phyloP scores from a whole-genome alignment of 129 eudicot genomes.

The Dittrichia graveolens region DNA sequence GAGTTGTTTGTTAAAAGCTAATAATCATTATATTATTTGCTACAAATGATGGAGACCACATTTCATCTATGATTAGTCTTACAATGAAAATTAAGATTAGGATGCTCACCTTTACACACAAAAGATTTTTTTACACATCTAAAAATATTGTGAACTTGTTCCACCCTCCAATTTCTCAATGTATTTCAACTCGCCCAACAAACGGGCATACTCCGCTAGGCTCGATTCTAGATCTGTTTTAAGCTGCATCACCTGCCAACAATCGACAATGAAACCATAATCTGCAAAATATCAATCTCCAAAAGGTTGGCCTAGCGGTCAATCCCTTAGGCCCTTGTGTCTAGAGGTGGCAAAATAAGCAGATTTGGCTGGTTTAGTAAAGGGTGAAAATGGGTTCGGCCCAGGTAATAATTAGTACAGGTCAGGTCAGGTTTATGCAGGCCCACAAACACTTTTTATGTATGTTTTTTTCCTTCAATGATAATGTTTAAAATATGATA shows the following conservation, averaged over 20 bases:
- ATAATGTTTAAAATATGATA: too few relatives aligned
- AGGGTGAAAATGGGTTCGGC: too few relatives aligned
- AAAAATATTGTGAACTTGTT: conserved; percentile 8
- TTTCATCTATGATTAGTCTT: conserved; percentile 6
- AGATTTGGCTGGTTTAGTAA: too few relatives aligned
- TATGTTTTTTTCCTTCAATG: too few relatives aligned
- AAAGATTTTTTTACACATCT: background rate
- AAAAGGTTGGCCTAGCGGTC: background rate
- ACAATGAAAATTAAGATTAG: background rate
- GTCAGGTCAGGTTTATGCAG: too few relatives aligned
- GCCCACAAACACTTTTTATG: too few relatives aligned
- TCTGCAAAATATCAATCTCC: background rate
- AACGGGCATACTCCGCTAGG: conserved; percentile 41
- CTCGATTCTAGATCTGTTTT: conserved; percentile 44
- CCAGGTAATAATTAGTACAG: too few relatives aligned
- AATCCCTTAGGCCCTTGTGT: too few relatives aligned
- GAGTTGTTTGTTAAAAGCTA: background rate
- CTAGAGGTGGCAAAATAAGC: too few relatives aligned
- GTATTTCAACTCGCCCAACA: conserved; percentile 44
- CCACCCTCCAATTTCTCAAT: conserved; percentile 53
- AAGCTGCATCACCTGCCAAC: conserved; percentile 56
- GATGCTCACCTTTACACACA: background rate
- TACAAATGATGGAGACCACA: background rate
- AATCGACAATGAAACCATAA: conserved; percentile 19
- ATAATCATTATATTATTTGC: background rate